A percentile compares a stretch with the other conserved stretches of the same genome.
Conservation (phyloP, 1,284 basidiomycete genomes). For the Irpex lacteus region DNA sequence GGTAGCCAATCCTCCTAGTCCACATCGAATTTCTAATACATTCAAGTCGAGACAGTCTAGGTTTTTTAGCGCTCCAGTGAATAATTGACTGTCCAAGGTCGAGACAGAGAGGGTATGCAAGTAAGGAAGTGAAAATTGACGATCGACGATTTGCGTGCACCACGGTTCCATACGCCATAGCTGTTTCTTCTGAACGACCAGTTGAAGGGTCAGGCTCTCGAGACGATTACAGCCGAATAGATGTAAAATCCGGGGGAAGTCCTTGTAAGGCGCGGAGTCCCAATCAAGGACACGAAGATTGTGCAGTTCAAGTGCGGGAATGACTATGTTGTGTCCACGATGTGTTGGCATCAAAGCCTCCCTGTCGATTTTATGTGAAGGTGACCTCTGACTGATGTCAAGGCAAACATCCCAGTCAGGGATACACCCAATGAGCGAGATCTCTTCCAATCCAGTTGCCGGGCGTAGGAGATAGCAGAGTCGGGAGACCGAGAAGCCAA, state of each 20-base stretch:
- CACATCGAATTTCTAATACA: too few relatives aligned
- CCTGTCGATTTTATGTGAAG: not conserved
- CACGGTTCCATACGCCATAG: not conserved
- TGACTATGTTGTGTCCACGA: too few relatives aligned
- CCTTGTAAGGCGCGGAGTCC: too few relatives aligned
- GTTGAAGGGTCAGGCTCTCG: not conserved
- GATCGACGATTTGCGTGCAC: not conserved
- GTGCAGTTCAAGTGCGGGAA: too few relatives aligned
- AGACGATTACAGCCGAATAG: conserved; percentile 3
- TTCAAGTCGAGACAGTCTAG: too few relatives aligned
- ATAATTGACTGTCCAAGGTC: too few relatives aligned
- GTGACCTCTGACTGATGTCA: not conserved
- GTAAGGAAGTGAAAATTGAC: too few relatives aligned
- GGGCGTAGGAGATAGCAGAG: not conserved
- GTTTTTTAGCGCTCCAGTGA: too few relatives aligned
- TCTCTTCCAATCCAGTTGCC: not conserved
- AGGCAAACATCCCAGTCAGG: not conserved
- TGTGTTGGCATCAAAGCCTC: too few relatives aligned
- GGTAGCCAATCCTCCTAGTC: too few relatives aligned
- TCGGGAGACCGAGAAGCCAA: not conserved
- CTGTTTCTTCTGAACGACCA: not conserved
- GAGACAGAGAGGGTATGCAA: too few relatives aligned
- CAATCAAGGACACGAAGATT: too few relatives aligned
- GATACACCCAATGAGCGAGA: not conserved
- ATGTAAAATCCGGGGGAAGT: conserved; percentile 7